A percentile compares a stretch with the other conserved stretches of the same genome.
Conservation (phyloP, 345 rosid genomes). For the Populus alba region DNA sequence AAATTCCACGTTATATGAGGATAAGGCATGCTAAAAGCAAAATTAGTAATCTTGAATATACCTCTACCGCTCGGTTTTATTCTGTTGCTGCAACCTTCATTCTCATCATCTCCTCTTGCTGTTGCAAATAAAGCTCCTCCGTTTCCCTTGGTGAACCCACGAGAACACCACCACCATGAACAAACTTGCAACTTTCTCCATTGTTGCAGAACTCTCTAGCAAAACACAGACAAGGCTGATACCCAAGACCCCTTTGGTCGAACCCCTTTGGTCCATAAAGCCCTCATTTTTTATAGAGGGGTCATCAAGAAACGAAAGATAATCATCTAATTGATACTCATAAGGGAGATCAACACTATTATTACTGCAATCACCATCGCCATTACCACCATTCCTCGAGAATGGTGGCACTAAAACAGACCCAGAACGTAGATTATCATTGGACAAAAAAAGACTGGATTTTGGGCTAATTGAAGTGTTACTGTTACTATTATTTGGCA, state of each 20-base stretch:
- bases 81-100: conserved; percentile 59
- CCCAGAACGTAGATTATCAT: conserved; percentile 50
- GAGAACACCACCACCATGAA: conserved; percentile 43
- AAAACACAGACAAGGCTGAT: conserved; percentile 62
- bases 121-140: conserved; percentile 50
- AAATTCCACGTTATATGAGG: background rate
- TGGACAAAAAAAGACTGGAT: conserved; percentile 58
- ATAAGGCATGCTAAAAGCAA: background rate
- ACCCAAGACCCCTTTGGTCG: conserved; percentile 45
- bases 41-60: conserved; percentile 22
- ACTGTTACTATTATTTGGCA: background rate
- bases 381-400: conserved; percentile 18
- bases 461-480: conserved; percentile 42
- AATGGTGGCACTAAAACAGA: conserved; percentile 37
- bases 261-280: conserved; percentile 28
- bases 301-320: conserved; percentile 74
- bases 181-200: conserved; percentile 57
- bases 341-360: conserved; percentile 50
- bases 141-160: conserved; percentile 63
- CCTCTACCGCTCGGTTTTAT: conserved; percentile 54
- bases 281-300: conserved; percentile 53
- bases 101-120: conserved; percentile 59
- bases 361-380: conserved; percentile 20
- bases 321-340: conserved; percentile 57
- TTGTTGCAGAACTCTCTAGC: conserved; percentile 79